Evolutionary conservation across 116 monocot genomes (phyloP).

Genomic region (Cymodocea nodosa): DNA sequence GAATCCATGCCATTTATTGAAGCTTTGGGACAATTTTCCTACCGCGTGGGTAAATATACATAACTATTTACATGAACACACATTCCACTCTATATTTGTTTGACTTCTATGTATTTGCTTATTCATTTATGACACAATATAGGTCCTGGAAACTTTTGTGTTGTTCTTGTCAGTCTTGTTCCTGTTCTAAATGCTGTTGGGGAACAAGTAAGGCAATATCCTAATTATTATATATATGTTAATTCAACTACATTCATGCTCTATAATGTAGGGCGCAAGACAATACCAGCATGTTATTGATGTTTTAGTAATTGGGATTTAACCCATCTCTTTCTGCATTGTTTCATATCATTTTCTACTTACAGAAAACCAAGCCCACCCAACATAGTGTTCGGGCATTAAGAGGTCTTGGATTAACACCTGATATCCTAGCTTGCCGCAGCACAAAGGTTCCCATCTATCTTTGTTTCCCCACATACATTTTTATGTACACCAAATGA

Average conservation of each 20-base stretch:
- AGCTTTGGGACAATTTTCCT: conserved; percentile 89
- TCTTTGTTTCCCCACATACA: background rate
- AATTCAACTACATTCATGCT: background rate
- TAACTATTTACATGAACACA: background rate
- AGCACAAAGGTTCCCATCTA: conserved; percentile 28
- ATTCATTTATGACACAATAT: background rate
- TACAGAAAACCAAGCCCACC: conserved; percentile 77
- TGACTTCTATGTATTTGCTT: background rate
- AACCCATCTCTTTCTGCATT: background rate
- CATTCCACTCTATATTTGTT: background rate
- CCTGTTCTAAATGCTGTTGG: conserved; percentile 94
- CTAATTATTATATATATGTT: background rate
- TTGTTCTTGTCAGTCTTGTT: conserved; percentile 93
- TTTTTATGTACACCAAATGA: background rate
- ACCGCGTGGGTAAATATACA: conserved; percentile 63
- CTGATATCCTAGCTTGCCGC: conserved; percentile 69
- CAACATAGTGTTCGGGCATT: conserved; percentile 61
- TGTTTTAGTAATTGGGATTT: no score
- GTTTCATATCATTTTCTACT: background rate
- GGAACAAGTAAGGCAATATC: conserved; percentile 55
- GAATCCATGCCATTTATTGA: conserved; percentile 99
- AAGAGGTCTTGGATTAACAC: conserved; percentile 52
- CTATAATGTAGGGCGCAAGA: background rate
- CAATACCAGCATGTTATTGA: background rate
- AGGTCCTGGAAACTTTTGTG: conserved; percentile 96